These are phyloP conservation scores for Ceratocystis albifundus DNA, from an alignment of 2,329 filamentous ascomycete genomes.

Conservation along the genomic window DNA sequence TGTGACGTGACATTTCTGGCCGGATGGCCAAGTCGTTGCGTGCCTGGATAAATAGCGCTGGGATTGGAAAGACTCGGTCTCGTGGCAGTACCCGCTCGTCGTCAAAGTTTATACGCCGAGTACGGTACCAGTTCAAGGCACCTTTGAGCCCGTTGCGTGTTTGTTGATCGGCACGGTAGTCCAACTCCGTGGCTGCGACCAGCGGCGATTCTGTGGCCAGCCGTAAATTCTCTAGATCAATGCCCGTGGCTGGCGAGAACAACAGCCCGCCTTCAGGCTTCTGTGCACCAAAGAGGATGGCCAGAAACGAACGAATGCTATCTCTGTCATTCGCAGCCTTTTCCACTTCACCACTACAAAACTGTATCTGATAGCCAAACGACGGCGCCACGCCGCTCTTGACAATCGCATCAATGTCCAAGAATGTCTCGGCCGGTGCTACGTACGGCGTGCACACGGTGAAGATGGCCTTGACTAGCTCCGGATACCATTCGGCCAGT, in stretches of 20 bases:
- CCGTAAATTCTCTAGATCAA: conserved; percentile 48
- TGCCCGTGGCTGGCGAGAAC: conserved; percentile 47
- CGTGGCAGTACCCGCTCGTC: conserved; percentile 56
- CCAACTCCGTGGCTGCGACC: conserved; percentile 56
- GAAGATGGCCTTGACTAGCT: conserved; percentile 63
- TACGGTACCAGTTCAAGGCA: conserved; percentile 83
- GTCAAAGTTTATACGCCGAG: conserved; percentile 57
- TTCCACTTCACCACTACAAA: conserved; percentile 58
- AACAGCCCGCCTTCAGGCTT: conserved; percentile 32
- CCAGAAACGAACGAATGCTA: conserved; percentile 58
- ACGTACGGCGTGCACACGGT: conserved; percentile 67
- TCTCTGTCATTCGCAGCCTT: conserved; percentile 43
- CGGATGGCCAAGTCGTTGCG: conserved; percentile 60
- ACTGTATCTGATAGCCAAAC: conserved; percentile 76
- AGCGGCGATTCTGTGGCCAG: conserved; percentile 52
- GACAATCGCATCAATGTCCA: conserved; percentile 50
- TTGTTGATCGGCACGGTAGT: conserved; percentile 66
- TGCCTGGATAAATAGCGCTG: conserved; percentile 65
- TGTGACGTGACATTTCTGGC: conserved; percentile 56
- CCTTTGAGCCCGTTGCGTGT: conserved; percentile 61
- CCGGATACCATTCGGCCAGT: conserved; percentile 59
- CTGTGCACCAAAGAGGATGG: conserved; percentile 53
- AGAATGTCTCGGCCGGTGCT: conserved; percentile 41
- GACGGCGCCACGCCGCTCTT: conserved; percentile 46
- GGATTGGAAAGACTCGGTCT: conserved; percentile 39